Percentiles rank a stretch among this genome's conserved stretches.
Conservation (phyloP, 2,329 filamentous ascomycete genomes). For the Basipetospora chlamydospora region DNA sequence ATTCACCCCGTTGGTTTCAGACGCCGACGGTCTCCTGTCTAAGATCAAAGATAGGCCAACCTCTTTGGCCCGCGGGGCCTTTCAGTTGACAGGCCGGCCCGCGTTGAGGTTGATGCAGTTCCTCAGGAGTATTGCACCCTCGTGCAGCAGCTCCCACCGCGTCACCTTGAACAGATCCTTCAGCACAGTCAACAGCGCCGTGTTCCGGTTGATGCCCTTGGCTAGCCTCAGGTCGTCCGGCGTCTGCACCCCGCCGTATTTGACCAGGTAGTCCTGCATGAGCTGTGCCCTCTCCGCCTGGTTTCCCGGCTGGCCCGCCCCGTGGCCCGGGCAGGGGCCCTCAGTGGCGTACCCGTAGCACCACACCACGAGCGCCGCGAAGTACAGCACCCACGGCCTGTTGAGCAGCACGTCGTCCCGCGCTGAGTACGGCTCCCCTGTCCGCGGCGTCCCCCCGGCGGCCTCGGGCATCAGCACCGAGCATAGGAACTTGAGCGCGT, state of each 20-base stretch:
- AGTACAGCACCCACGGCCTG: conserved; percentile 89
- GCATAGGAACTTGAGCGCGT: conserved; percentile 75
- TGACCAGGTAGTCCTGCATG: conserved; percentile 65
- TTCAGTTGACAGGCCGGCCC: conserved; percentile 17
- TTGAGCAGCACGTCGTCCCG: conserved; percentile 83
- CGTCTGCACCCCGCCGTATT: conserved; percentile 54
- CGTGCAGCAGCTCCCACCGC: conserved; percentile 82
- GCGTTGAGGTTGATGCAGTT: conserved; percentile 58
- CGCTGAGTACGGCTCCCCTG: conserved; percentile 50
- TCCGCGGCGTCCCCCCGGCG: conserved; percentile 14
- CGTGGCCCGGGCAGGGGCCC: conserved; percentile 54
- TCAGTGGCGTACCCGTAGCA: conserved; percentile 86
- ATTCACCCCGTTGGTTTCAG: too few relatives aligned
- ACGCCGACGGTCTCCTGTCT: too few relatives aligned
- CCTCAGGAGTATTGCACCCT: conserved; percentile 64
- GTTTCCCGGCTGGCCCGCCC: conserved; percentile 35
- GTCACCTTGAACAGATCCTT: conserved; percentile 69
- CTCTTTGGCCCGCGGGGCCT: too few relatives aligned
- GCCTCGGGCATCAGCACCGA: conserved; percentile 60
- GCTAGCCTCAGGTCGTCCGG: conserved; percentile 65
- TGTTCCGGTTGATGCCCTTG: conserved; percentile 66
- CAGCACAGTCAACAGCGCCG: conserved; percentile 68
- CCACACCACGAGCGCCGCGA: conserved; percentile 86
- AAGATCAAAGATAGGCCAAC: too few relatives aligned
- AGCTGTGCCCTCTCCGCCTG: conserved; percentile 54